Evolutionary conservation across 1,284 basidiomycete genomes (phyloP).

Genomic region (Leccinum cinnamomeum): DNA sequence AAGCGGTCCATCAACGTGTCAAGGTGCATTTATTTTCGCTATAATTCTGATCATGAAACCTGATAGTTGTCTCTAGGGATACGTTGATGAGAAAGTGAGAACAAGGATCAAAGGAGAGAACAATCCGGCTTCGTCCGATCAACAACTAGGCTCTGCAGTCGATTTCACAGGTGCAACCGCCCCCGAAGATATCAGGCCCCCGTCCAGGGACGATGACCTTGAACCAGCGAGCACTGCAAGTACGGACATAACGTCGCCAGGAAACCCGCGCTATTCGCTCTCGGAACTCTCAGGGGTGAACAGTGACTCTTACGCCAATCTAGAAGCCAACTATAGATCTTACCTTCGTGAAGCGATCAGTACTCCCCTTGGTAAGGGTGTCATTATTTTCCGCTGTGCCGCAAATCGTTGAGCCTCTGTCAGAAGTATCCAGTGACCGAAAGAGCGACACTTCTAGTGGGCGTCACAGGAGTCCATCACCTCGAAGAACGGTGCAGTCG

Average conservation of each 20-base stretch:
- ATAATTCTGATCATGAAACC: not conserved
- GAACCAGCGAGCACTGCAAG: not conserved
- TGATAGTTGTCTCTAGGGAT: conserved; percentile 5
- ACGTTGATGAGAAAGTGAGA: conserved; percentile 8
- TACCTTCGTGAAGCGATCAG: conserved; percentile 4
- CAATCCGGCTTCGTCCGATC: not conserved
- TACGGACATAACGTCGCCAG: not conserved
- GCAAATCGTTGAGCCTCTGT: not conserved
- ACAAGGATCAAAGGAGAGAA: not conserved
- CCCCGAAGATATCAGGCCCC: not conserved
- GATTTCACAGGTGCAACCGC: not conserved
- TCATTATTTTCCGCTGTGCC: not conserved
- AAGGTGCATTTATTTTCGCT: not conserved
- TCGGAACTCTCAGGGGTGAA: not conserved
- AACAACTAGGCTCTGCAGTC: not conserved
- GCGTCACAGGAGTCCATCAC: conserved; percentile 2
- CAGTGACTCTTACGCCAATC: not conserved
- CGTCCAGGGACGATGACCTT: not conserved
- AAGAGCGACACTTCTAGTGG: not conserved
- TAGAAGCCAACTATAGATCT: not conserved
- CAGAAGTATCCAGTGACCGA: conserved; percentile 2
- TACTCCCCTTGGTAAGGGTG: conserved; percentile 6
- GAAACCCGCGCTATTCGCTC: not conserved
- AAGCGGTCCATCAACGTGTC: conserved; percentile 9
- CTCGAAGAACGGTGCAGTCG: not conserved